Conservation (phyloP, 2,329 filamentous ascomycete genomes). For the Coleophoma eucalyptorum region DNA sequence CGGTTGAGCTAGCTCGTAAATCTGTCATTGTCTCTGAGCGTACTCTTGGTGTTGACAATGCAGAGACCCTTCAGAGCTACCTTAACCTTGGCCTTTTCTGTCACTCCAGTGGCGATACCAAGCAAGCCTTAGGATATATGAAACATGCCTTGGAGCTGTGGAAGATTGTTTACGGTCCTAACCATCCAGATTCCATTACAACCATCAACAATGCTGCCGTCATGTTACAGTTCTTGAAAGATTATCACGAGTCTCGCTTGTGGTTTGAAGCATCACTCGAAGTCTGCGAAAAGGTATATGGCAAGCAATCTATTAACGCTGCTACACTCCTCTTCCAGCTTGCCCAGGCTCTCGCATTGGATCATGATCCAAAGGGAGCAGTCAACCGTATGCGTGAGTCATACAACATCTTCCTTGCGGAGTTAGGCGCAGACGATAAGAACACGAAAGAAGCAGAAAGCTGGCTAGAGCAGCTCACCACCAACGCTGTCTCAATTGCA, state of each 20-base stretch:
- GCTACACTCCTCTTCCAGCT: slow-evolving; percentile 96
- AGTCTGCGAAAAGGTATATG: slow-evolving; percentile 86
- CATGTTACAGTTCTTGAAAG: slow-evolving; percentile 95
- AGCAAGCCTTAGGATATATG: slow-evolving; percentile 80
- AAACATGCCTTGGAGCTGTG: slow-evolving; percentile 91
- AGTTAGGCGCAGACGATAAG: slow-evolving; percentile 85
- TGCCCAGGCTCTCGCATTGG: slow-evolving; percentile 90
- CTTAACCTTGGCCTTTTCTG: slow-evolving; percentile 93
- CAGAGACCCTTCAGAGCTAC: slow-evolving; percentile 92
- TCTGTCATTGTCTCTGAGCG: slow-evolving; percentile 94
- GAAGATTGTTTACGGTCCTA: slow-evolving; percentile 93
- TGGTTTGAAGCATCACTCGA: slow-evolving; percentile 95
- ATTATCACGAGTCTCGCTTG: slow-evolving; percentile 87
- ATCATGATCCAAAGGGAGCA: slow-evolving; percentile 88
- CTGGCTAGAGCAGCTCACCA: slow-evolving; percentile 94
- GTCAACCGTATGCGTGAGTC: slow-evolving; percentile 94
- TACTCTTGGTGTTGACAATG: slow-evolving; percentile 87
- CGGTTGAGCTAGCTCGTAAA: slow-evolving; percentile 92
- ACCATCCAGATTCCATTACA: slow-evolving; percentile 96
- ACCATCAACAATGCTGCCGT: slow-evolving; percentile 98
- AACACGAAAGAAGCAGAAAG: slow-evolving; percentile 98
- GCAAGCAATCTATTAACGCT: slow-evolving; percentile 85
- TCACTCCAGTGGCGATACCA: slow-evolving; percentile 88
- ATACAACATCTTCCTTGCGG: slow-evolving; percentile 87
- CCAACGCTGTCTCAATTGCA: slow-evolving; percentile 90